These are phyloP conservation scores for Naganishia sp. DNA, from an alignment of 1,284 basidiomycete genomes.

Conservation along the genomic window DNA sequence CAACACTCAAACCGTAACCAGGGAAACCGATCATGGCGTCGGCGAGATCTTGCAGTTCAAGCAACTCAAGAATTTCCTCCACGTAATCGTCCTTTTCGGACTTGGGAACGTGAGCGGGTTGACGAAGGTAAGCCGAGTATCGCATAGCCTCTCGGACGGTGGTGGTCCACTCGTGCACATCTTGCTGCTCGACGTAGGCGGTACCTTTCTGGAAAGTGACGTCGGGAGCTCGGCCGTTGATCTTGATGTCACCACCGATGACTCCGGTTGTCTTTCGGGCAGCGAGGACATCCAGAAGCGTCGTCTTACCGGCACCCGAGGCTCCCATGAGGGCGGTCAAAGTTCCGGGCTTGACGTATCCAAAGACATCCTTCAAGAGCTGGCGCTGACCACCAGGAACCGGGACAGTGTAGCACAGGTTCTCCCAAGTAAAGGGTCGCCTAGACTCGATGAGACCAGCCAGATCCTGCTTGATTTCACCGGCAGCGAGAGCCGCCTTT, in stretches of 20 bases:
- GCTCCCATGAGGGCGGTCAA: constrained; percentile 65
- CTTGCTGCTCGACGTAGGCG: constrained; percentile 76
- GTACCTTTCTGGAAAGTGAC: constrained; percentile 59
- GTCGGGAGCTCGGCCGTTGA: constrained; percentile 59
- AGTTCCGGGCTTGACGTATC: constrained; percentile 61
- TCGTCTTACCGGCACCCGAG: constrained; percentile 61
- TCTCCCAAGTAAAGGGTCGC: constrained; percentile 57
- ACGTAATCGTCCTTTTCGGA: constrained; percentile 60
- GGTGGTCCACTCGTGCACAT: constrained; percentile 81
- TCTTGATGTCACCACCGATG: constrained; percentile 56
- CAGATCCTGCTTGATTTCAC: constrained; percentile 53
- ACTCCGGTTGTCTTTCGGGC: constrained; percentile 59
- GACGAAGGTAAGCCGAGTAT: constrained; percentile 63
- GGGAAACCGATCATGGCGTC: constrained; percentile 57
- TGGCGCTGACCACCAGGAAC: constrained; percentile 58
- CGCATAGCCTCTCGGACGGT: constrained; percentile 63
- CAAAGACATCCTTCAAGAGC: constrained; percentile 59
- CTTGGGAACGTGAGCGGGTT: constrained; percentile 57
- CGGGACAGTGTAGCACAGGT: constrained; percentile 56
- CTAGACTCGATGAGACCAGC: constrained; percentile 50
- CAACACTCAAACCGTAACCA: constrained; percentile 59
- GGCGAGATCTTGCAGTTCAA: constrained; percentile 58
- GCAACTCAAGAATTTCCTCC: constrained; percentile 59
- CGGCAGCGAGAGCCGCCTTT: constrained; percentile 56
- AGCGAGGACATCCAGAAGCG: constrained; percentile 60